A percentile compares a stretch with the other conserved stretches of the same genome.
These are phyloP conservation scores for Phoma sp. DNA, from an alignment of 2,329 filamentous ascomycete species.

Conservation along the genomic window DNA sequence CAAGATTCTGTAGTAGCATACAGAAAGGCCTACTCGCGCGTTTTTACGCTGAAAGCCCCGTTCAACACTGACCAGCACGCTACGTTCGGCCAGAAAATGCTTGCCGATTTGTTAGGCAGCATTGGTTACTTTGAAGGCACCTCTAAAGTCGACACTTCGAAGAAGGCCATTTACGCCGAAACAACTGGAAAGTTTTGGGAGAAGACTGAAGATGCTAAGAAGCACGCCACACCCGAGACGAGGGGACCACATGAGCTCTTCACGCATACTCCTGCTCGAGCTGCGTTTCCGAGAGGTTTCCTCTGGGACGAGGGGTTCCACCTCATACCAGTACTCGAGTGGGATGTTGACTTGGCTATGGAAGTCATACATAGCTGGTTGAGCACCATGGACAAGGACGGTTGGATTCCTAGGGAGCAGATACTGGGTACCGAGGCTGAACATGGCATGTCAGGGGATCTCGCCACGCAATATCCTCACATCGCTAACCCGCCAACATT, in stretches of 20 bases:
- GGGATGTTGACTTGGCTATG: slow-evolving; percentile 83
- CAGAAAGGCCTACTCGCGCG: slow-evolving; percentile 70
- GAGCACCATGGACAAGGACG: slow-evolving; percentile 89
- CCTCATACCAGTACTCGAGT: slow-evolving; percentile 84
- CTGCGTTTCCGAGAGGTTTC: slow-evolving; percentile 94
- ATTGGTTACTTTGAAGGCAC: slow-evolving; percentile 93
- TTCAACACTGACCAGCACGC: slow-evolving; percentile 76
- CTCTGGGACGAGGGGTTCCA: slow-evolving; percentile 98
- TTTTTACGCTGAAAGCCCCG: slow-evolving; percentile 74
- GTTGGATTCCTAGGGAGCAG: slow-evolving; percentile 95
- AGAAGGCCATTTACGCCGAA: slow-evolving; percentile 88
- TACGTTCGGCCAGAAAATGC: slow-evolving; percentile 80
- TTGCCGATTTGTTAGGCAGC: slow-evolving; percentile 90
- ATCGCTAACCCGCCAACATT: slow-evolving; percentile 96
- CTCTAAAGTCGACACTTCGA: slow-evolving; percentile 83
- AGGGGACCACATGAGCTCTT: slow-evolving; percentile 88
- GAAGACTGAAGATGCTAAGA: slow-evolving; percentile 79
- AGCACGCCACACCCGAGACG: slow-evolving; percentile 68
- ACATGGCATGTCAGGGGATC: slow-evolving; percentile 87
- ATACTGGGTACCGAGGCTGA: slow-evolving; percentile 88
- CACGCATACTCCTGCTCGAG: slow-evolving; percentile 84
- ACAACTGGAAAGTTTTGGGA: slow-evolving; percentile 94
- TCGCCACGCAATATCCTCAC: slow-evolving; percentile 91
- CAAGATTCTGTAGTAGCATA: slow-evolving; percentile 70
- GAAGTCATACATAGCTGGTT: slow-evolving; percentile 95